Conservation (phyloP, 192 early-diverging fungal species). For the Entomortierella lignicola region DNA sequence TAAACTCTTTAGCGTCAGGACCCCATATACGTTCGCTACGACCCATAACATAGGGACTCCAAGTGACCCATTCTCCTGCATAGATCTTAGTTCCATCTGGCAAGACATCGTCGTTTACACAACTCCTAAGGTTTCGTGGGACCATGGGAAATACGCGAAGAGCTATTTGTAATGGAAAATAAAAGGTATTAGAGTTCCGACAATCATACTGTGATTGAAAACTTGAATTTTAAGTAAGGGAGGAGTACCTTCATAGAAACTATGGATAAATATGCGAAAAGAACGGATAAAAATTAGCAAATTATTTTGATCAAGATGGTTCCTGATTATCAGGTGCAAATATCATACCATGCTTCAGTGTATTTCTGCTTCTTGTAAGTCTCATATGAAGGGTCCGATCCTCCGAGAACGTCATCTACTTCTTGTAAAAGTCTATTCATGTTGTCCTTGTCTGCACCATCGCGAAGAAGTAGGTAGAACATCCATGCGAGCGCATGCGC, state of each 20-base stretch:
- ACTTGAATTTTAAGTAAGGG: background rate
- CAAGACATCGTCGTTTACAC: conserved; percentile 64
- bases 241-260: conserved; percentile 20
- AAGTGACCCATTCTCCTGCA: conserved; percentile 60
- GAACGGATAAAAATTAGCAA: background rate
- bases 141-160: conserved; percentile 71
- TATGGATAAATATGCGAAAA: background rate
- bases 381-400: conserved; percentile 13
- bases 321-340: no score
- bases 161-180: conserved; percentile 48
- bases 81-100: conserved; percentile 70
- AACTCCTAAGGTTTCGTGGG: conserved; percentile 60
- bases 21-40: conserved; percentile 68
- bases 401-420: conserved; percentile 15
- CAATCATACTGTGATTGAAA: no score
- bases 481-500: conserved; percentile 70
- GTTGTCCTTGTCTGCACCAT: conserved; percentile 39
- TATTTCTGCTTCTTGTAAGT: conserved; percentile 25
- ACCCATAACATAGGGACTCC: conserved; percentile 63
- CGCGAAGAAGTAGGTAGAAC: conserved; percentile 54
- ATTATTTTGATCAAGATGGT: no score
- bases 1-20: conserved; percentile 65
- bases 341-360: conserved; percentile 42
- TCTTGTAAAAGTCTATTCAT: conserved; percentile 41
- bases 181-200: background rate